A percentile compares a stretch with the other conserved stretches of the same genome.
These are phyloP conservation scores for Isochrysis galbana DNA, from an alignment of 78 protist genomes.

Conservation along the genomic window DNA sequence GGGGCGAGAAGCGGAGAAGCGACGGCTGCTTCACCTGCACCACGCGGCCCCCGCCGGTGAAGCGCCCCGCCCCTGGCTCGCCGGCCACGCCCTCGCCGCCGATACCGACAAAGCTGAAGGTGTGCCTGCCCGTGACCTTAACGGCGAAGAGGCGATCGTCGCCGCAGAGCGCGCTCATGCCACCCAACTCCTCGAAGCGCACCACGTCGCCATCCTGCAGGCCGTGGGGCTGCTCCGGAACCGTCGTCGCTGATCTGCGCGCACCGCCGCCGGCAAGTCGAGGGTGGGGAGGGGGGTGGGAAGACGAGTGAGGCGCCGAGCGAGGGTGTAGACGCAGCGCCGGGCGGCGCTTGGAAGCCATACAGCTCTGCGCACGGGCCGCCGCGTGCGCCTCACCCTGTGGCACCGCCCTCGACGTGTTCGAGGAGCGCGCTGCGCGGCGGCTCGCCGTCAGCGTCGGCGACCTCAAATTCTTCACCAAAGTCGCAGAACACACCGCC, in stretches of 20 bases:
- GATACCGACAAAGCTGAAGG: no score
- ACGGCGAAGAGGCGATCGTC: conserved; percentile 9
- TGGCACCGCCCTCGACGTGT: background rate
- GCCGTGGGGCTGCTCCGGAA: conserved; percentile 28
- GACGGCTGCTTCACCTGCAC: conserved; percentile 28
- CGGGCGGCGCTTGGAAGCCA: no score
- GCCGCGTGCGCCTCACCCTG: no score
- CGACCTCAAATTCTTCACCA: background rate
- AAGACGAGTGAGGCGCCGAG: no score
- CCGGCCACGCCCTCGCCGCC: no score
- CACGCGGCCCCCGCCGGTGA: conserved; percentile 31
- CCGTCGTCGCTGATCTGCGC: no score
- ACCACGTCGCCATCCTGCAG: conserved; percentile 39
- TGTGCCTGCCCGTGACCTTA: background rate
- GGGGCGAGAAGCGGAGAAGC: background rate
- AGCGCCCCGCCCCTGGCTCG: background rate
- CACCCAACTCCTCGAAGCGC: conserved; percentile 8
- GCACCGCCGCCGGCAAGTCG: no score
- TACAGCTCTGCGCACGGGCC: no score
- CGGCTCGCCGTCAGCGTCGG: background rate
- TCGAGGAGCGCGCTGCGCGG: background rate
- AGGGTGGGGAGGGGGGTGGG: no score
- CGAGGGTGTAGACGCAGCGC: no score
- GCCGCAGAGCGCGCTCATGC: conserved; percentile 12
- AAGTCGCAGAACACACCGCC: conserved; percentile 24